Evolutionary conservation across 441 rosid genomes (phyloP), one percentile per base, ranked within the genome.

Genomic region (Corymbia citriodora): DNA sequence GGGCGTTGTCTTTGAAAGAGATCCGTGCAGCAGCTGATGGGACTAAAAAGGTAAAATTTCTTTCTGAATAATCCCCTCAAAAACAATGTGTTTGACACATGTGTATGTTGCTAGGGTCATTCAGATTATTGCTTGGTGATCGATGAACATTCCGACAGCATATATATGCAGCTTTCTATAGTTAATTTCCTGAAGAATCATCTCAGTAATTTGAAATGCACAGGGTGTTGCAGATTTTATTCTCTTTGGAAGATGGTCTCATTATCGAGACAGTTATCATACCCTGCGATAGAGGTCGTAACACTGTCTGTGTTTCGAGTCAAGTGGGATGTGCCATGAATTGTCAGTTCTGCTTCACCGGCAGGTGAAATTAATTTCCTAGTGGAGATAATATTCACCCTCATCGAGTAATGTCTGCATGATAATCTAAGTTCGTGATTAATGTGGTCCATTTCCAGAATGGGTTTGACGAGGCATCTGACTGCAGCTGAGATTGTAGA

Each of bases 311-410:
- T 88, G 99, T 97, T 88, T 96, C 99, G 19, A 96, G 99, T 88
- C 98, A 97, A 94, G 99, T 96, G 29, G 99, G 99, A 21, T 98
- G 99, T 65, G 98, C 98, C 88, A 96, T 98, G 99, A 96, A 96
- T 92, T 98, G 99, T 91, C 99, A 98, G 91, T 98, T 97, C 95
- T 98, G 99, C 93, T 98, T 92, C 92, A 96, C 99, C 82, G 98
- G 99, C 92, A 96, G 99, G 99, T 90, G 91, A 93, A 93, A 40
- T 89, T 79, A 61, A 36, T 83, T 74, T 61, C 74, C 90, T 7
- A 9, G 88, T 63, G 87, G 33, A 83, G 55, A 89, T 63, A 50
- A n/a, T 33, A 27, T 33, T 27, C 40, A 63, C 59, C 13, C 68
- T 54, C 79, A 45, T 74, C 50, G 23, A 85, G 82, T 88, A 90